Base-by-base conservation (phyloP, 441 rosid genomes). In the Gossypium armourianum region DNA sequence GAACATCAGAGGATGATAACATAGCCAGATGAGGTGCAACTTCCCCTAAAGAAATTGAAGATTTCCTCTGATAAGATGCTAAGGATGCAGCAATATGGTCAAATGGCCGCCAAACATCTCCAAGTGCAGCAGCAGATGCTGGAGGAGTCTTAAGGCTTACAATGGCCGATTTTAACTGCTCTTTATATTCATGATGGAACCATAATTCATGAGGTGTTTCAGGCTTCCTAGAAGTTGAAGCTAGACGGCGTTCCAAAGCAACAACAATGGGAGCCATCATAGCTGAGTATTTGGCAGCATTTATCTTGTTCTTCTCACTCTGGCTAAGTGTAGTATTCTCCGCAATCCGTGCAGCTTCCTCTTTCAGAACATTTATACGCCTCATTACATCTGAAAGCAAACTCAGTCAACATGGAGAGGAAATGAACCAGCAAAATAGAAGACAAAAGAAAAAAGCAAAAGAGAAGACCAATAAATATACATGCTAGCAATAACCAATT, bases 261-360 rank as follows among this genome's bases (percentile, higher is more conserved):
- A 92, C 92, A 75, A 90, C 83, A 73, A 92, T 86, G 57, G 99
- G 99, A 75, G 97, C 97, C 99, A 94, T 94, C 97, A 94, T 87
- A 49, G 99, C 99, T 57, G 99, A 90, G 82, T 92, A 94, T 76
- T 87, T 92, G 49, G 97, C 97, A 79, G 90, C 91, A 84, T 84
- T 90, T 81, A 94, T 94, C 80, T 88, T 88, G 77, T 82, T 89
- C 82, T 94, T 94, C 86, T 94, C 99, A 80, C 79, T 85, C 84
- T 82, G 96, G 81, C 88, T 92, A 72, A 94, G 83, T 76, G 99
- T 90, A 17, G 81, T 84, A 84, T 92, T 92, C 78, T 90, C 99
- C 4, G 91, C 88, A 77, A 90, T 90, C 62, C 99, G 83, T 75
- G 90, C 86, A 76, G 90, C 96, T 84, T 94, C 99, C 83, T 88